Evolutionary conservation across 2,329 filamentous ascomycete genomes (phyloP).

Genomic region (Alternaria consortialis): DNA sequence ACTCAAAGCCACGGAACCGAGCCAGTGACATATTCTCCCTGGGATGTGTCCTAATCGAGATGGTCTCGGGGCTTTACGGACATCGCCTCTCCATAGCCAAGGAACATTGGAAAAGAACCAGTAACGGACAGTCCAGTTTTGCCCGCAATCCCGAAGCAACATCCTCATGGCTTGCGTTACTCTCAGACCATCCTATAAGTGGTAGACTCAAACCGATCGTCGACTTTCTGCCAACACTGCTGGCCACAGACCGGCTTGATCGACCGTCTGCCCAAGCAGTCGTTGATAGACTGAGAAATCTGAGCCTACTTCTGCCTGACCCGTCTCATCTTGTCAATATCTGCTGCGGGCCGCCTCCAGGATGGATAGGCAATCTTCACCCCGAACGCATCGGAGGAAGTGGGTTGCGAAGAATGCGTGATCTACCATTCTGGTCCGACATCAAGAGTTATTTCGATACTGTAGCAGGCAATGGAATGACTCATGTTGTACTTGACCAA

Average conservation of each 20-base stretch:
- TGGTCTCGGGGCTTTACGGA: background rate
- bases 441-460: background rate
- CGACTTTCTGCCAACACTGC: background rate
- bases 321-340: too few species aligned
- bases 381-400: too few species aligned
- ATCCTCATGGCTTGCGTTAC: too few species aligned
- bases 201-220: background rate
- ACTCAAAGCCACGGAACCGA: background rate
- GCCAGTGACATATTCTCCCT: background rate
- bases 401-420: background rate
- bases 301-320: too few species aligned
- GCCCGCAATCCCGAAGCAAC: background rate
- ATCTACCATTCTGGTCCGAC: background rate
- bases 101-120: background rate
- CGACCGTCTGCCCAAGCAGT: too few species aligned
- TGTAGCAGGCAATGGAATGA: background rate
- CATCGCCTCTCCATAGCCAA: background rate
- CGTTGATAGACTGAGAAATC: too few species aligned
- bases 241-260: background rate
- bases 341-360: too few species aligned
- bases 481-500: background rate
- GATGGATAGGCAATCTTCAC: too few species aligned
- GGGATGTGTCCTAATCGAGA: constrained; percentile 1
- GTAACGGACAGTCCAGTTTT: background rate
- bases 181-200: background rate